Evolutionary conservation across 768 basidiomycete species (phyloP), one percentile per base, ranked within the genome.

Genomic region (Amanita subjunquillea): DNA sequence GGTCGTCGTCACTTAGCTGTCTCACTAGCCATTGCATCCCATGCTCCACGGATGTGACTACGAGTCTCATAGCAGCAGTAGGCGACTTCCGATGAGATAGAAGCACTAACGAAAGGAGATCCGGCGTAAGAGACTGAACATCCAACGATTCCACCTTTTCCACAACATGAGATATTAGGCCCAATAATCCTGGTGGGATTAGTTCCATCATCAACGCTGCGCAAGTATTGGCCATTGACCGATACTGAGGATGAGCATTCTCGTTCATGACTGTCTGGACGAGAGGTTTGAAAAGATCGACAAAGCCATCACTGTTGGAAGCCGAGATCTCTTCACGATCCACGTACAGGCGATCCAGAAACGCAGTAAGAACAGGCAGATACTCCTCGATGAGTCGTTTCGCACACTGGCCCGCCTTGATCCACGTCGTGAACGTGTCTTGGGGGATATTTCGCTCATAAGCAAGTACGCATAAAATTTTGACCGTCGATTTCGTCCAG

Each of bases 21-120:
- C 74, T 68, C 3, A 82, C 75, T 12, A 75, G 72, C 75, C 79
- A 79, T 50, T 78, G 74, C 58, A 84, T 59, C 1, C 70, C 73
- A 44, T 69, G 67, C 45, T 82, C 74, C 6, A 74, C 60, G 7
- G 81, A 54, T 23, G 42, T 59, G 2, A 61, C 59, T 10, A 68
- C 50, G n/a, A 65, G 30, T 17, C 1, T 25, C 20, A 2, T 29
- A 23, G 65, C 65, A 9, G 59, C 61, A 32, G 54, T 38, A n/a
- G 63, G 46, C 39, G 49, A 30, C 6, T 39, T 53, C 4, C 47
- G 49, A 34, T 56, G 52, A 40, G 72, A 56, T 32, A 55, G 65
- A 20, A 53, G 56, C 1, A 67, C 73, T n/a, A 76, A 46, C 6
- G 50, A 56, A 17, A 74, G 55, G 4, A 65, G 45, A 32, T 72